Conservation (phyloP, 208 protist species). For the Leishmania lainsoni region DNA sequence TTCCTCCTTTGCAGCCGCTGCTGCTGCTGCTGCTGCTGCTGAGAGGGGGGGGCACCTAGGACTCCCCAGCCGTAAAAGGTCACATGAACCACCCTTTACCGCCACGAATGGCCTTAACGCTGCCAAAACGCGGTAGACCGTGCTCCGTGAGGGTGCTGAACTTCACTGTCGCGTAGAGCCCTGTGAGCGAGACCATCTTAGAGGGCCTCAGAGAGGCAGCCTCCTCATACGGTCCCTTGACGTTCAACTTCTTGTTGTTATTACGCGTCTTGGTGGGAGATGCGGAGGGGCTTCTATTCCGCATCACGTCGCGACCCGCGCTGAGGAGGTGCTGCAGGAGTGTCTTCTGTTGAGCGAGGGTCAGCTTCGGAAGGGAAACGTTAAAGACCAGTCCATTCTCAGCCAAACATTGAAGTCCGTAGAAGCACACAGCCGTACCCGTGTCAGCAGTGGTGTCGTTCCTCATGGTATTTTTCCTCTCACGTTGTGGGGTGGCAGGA, state of each 20-base stretch:
- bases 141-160: conserved; percentile 80
- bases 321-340: conserved; percentile 72
- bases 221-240: conserved; percentile 1
- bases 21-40: too few relatives aligned
- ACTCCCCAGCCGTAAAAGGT: neutral
- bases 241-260: conserved; percentile 7
- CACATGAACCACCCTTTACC: conserved; percentile 89
- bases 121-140: conserved; percentile 83
- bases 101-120: conserved; percentile 85
- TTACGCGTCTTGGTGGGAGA: neutral
- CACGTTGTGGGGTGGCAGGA: neutral
- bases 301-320: conserved; percentile 15
- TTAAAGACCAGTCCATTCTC: conserved; percentile 83
- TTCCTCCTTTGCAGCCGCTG: neutral
- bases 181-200: conserved; percentile 55
- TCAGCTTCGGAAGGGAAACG: conserved; percentile 74
- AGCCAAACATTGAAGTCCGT: conserved; percentile 82
- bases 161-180: conserved; percentile 87
- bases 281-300: neutral
- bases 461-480: conserved; percentile 10
- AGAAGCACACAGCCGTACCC: conserved; percentile 57
- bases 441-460: neutral
- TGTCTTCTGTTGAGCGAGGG: conserved; percentile 47
- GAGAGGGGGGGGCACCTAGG: neutral
- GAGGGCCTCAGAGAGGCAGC: neutral